Base-by-base conservation (phyloP, 495 filamentous ascomycete genomes). In the Trichoderma virens region DNA sequence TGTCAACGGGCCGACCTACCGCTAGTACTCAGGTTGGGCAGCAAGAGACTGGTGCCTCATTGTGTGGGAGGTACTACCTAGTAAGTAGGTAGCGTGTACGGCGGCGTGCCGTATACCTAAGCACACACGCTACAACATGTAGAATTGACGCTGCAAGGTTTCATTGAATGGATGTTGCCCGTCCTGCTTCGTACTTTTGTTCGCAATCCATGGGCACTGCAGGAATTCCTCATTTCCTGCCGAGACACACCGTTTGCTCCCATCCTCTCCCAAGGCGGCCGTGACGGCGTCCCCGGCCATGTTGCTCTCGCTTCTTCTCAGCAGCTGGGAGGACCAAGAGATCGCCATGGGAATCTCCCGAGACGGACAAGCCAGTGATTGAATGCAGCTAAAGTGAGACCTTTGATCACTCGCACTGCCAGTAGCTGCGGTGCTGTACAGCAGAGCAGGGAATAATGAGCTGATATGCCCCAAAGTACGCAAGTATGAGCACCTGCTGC, bases 1-100 rank as follows among this genome's bases (percentile, higher is more conserved):
- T 56, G 51, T 5, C 51, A 56, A 16, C 51, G 51, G 51, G 51
- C 51, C 51, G 51, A 56, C 27, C 23, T 56, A 27, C 51, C 51
- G 27, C 23, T 20, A 27, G 25, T 18, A 7, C 2, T 56, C 6
- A 56, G 51, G 25, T 56, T 56, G 51, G 51, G 51, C 51, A 56
- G 51, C 25, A 56, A 56, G 51, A 27, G 20, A 7, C 23, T 51
- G 45, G 27, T 30, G 51, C 51, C 51, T 30, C 25, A 27, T 47
- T 47, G 43, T 20, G 43, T 35, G 32, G 32, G n/a, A n/a, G n/a
- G n/a, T n/a, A 41, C 13, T 39, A 39, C 16, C 11, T 13, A 14
- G 1, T 14, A 39, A 14, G 38, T 39, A 39, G 16, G 38, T 39
- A 39, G 38, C 18, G 38, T 18, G 18, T 41, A 41, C 38, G 18